A percentile compares a stretch with the other conserved stretches of the same genome.
These are phyloP conservation scores for Byssochlamys sp. DNA, from an alignment of 2,329 filamentous ascomycete genomes.

Conservation along the genomic window DNA sequence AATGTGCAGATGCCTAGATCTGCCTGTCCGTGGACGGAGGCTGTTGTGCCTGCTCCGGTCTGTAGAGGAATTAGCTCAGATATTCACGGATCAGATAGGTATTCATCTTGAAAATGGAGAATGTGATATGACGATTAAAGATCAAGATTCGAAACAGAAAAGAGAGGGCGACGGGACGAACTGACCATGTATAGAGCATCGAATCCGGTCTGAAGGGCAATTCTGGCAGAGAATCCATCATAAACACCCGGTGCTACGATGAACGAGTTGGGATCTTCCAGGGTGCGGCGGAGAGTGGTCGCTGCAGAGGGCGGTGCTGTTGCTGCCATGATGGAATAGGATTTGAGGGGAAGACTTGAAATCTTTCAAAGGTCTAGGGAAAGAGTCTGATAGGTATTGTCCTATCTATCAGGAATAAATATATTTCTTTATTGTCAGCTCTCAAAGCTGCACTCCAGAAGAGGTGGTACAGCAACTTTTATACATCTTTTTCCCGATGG, in stretches of 20 bases:
- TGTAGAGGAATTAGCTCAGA: constrained; percentile 9
- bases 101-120: not conserved
- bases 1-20: constrained; percentile 44
- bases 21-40: constrained; percentile 40
- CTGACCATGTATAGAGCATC: constrained; percentile 44
- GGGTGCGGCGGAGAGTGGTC: not conserved
- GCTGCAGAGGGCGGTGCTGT: not conserved
- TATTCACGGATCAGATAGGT: not conserved
- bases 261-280: constrained; percentile 14
- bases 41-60: constrained; percentile 44
- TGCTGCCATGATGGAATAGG: not conserved
- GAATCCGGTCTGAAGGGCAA: constrained; percentile 41
- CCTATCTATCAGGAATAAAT: no score
- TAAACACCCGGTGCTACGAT: constrained; percentile 43
- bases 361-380: not conserved
- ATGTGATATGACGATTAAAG: no score
- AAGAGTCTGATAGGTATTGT: not conserved
- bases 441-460: not conserved
- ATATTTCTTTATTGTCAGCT: not conserved
- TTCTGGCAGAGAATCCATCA: constrained; percentile 41
- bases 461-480: not conserved
- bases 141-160: not conserved
- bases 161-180: no score
- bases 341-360: not conserved
- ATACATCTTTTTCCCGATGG: not conserved